Conservation (phyloP, 352 stramenopile genomes). For the Saprolegnia parasitica region DNA sequence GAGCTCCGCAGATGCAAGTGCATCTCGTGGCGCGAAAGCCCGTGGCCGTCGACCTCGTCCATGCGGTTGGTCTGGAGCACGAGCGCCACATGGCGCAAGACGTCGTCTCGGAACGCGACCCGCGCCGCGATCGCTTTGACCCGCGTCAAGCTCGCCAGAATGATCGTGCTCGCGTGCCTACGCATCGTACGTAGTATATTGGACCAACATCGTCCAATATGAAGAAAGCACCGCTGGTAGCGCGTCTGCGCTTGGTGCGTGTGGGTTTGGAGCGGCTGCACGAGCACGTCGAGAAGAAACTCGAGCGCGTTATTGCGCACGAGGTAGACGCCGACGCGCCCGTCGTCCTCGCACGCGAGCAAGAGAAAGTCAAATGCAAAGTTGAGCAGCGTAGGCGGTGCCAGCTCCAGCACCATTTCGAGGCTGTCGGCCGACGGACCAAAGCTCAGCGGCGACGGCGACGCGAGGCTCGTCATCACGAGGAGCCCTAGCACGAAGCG, state of each 20-base stretch:
- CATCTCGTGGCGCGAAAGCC: constrained; percentile 34
- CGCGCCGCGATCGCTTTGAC: constrained; percentile 34
- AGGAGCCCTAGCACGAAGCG: constrained; percentile 50
- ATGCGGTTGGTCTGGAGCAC: constrained; percentile 65
- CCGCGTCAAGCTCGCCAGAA: constrained; percentile 51
- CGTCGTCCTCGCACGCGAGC: neutral
- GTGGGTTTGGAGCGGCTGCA: constrained; percentile 27
- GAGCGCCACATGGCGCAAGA: constrained; percentile 63
- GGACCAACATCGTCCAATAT: constrained; percentile 30
- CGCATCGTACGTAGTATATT: neutral
- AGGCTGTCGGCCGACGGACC: neutral
- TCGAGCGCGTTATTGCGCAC: constrained; percentile 40
- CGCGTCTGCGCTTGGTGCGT: constrained; percentile 32
- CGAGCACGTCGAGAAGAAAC: constrained; percentile 47
- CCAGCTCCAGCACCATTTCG: neutral
- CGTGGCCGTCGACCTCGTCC: constrained; percentile 50
- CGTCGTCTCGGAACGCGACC: constrained; percentile 50
- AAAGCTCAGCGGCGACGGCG: neutral
- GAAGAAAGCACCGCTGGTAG: constrained; percentile 45
- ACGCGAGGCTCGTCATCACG: constrained; percentile 43
- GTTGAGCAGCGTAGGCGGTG: neutral
- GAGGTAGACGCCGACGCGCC: constrained; percentile 37
- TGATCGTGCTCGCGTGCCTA: constrained; percentile 69
- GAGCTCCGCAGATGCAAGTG: constrained; percentile 47
- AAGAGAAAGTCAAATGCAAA: constrained; percentile 5